Evolutionary conservation across 2,329 filamentous ascomycete genomes (phyloP).

Genomic region (Leptoxyphium fumago): DNA sequence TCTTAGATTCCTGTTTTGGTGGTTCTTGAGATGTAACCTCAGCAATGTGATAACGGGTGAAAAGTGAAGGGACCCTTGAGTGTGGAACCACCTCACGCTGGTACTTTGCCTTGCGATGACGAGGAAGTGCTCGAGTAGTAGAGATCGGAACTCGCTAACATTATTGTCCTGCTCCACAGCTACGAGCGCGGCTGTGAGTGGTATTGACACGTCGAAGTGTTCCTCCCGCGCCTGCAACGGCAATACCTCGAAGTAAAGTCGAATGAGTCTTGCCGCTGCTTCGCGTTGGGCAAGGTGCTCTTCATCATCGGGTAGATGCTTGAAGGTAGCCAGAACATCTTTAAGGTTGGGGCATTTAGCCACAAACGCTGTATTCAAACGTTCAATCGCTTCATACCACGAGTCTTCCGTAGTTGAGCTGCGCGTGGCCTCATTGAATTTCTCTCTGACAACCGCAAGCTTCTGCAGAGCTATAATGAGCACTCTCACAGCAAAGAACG

Average conservation of each 20-base stretch:
- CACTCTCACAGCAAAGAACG: slow-evolving; percentile 70
- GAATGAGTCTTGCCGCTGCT: slow-evolving; percentile 60
- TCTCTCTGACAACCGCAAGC: slow-evolving; percentile 46
- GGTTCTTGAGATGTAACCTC: slow-evolving; percentile 35
- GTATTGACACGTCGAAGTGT: slow-evolving; percentile 74
- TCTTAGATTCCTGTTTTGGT: slow-evolving; percentile 24
- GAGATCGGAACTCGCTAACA: slow-evolving; percentile 38
- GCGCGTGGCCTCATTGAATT: slow-evolving; percentile 36
- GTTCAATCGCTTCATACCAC: slow-evolving; percentile 56
- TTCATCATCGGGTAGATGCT: slow-evolving; percentile 51
- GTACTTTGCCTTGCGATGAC: slow-evolving; percentile 67
- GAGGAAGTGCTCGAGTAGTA: slow-evolving; percentile 70
- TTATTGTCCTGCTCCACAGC: slow-evolving; percentile 23
- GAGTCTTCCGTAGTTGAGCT: slow-evolving; percentile 17
- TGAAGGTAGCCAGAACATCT: slow-evolving; percentile 61
- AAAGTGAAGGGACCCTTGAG: slow-evolving; percentile 39
- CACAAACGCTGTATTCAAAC: slow-evolving; percentile 60
- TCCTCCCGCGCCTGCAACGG: slow-evolving; percentile 68
- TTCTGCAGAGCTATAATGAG: slow-evolving; percentile 70
- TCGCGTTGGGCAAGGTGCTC: slow-evolving; percentile 53
- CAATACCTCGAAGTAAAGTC: slow-evolving; percentile 71
- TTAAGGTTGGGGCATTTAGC: slow-evolving; percentile 69
- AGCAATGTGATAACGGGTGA: slow-evolving; percentile 63
- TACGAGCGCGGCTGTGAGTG: slow-evolving; percentile 53
- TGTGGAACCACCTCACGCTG: slow-evolving; percentile 77